Percentiles rank a stretch among this genome's conserved stretches.
These are phyloP conservation scores for Lyophyllum decastes DNA, from an alignment of 768 basidiomycete genomes.

Conservation along the genomic window DNA sequence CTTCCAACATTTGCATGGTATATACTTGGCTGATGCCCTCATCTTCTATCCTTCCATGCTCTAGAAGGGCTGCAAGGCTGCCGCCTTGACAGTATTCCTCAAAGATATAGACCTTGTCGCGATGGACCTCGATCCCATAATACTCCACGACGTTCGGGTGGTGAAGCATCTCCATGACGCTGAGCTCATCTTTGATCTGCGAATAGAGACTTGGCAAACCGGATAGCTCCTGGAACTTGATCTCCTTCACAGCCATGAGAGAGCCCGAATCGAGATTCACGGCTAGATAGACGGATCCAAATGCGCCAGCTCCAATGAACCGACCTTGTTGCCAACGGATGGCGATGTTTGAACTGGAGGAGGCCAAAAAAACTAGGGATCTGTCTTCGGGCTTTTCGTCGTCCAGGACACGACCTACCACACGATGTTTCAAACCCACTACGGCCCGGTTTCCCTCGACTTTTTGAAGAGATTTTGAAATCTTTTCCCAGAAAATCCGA, in stretches of 20 bases:
- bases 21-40: constrained; percentile 95
- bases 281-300: constrained; percentile 98
- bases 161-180: constrained; percentile 96
- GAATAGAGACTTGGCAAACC: constrained; percentile 86
- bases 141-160: constrained; percentile 99
- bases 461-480: constrained; percentile 54
- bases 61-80: constrained; percentile 83
- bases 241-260: constrained; percentile 99
- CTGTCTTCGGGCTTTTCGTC: constrained; percentile 93
- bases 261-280: constrained; percentile 95
- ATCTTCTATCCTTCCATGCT: constrained; percentile 94
- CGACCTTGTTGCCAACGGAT: constrained; percentile 98
- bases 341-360: constrained; percentile 93
- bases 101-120: constrained; percentile 98
- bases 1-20: constrained; percentile 96
- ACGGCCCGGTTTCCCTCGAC: constrained; percentile 68
- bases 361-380: constrained; percentile 91
- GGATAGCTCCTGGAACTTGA: constrained; percentile 92
- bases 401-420: constrained; percentile 90
- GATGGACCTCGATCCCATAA: constrained; percentile 98
- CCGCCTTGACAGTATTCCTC: constrained; percentile 98
- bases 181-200: constrained; percentile 94
- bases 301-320: constrained; percentile 98
- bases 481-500: constrained; percentile 77
- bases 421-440: constrained; percentile 68